Conservation (phyloP, 371 early-diverging fungal genomes). For the Lichtheimia ornata region DNA sequence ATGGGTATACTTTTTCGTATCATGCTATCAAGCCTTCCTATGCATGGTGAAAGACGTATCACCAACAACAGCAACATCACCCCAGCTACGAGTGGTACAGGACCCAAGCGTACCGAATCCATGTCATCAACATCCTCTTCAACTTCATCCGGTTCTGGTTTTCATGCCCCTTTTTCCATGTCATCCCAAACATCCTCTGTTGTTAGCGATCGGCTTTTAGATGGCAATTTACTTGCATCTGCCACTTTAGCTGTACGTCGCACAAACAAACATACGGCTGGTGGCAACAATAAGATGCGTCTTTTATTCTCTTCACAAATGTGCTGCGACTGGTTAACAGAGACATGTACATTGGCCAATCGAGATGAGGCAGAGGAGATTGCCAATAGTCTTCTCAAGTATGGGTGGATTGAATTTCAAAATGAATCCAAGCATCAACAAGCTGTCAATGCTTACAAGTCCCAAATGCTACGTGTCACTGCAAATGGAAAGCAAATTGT, state of each 20-base stretch:
- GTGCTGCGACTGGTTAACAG: constrained; percentile 65
- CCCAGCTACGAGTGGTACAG: not conserved
- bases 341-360: constrained; percentile 57
- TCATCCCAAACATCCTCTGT: constrained; percentile 13
- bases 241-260: too few species aligned
- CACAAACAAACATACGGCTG: not conserved
- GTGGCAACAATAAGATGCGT: constrained; percentile 23
- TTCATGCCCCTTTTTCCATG: constrained; percentile 17
- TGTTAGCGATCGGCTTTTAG: not conserved
- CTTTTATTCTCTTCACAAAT: constrained; percentile 39
- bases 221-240: too few species aligned
- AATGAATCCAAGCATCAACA: constrained; percentile 8
- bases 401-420: constrained; percentile 57
- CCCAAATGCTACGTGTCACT: constrained; percentile 15
- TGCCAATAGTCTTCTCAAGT: constrained; percentile 53
- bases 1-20: constrained; percentile 31
- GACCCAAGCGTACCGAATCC: constrained; percentile 4
- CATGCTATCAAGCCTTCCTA: constrained; percentile 40
- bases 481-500: constrained; percentile 17
- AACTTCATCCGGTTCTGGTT: constrained; percentile 10
- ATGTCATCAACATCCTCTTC: constrained; percentile 11
- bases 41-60: constrained; percentile 26
- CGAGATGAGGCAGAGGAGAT: constrained; percentile 63
- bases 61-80: constrained; percentile 1
- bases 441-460: constrained; percentile 11